Conservation (phyloP, 225 moss, liverwort and hornwort genomes). For the Marchantia paleacea region DNA sequence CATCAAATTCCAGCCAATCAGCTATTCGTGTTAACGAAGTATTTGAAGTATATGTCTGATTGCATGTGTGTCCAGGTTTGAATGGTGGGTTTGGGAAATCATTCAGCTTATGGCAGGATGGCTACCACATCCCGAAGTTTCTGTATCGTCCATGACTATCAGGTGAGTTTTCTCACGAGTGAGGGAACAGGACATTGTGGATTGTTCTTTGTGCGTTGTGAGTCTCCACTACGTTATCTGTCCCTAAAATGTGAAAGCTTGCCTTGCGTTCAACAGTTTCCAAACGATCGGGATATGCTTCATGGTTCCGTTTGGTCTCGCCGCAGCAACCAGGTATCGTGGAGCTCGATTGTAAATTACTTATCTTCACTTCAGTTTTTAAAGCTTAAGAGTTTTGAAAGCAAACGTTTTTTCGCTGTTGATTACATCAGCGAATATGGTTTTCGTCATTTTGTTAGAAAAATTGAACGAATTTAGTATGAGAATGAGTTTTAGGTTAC, state of each 20-base stretch:
- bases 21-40: too few species aligned
- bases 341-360: too few species aligned
- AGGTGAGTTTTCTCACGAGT: constrained; percentile 16
- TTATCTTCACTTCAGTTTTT: too few species aligned
- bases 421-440: too few species aligned
- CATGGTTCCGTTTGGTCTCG: constrained; percentile 46
- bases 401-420: too few species aligned
- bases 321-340: constrained; percentile 42
- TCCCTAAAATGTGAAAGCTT: not conserved
- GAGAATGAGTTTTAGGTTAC: too few species aligned
- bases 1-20: too few species aligned
- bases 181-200: not conserved
- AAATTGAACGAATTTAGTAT: too few species aligned
- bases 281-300: constrained; percentile 41
- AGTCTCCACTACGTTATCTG: not conserved
- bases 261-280: constrained; percentile 26
- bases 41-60: too few species aligned
- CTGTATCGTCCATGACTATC: constrained; percentile 46
- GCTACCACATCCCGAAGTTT: constrained; percentile 42
- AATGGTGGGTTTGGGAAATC: constrained; percentile 53
- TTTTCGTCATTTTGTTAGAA: too few species aligned
- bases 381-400: too few species aligned
- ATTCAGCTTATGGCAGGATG: constrained; percentile 50
- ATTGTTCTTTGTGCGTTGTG: not conserved
- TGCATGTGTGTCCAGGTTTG: constrained; percentile 36